Percentiles rank a stretch among this genome's conserved stretches.
Evolutionary conservation across 1,284 basidiomycete genomes (phyloP).

Genomic region (Ganoderma multipileum): DNA sequence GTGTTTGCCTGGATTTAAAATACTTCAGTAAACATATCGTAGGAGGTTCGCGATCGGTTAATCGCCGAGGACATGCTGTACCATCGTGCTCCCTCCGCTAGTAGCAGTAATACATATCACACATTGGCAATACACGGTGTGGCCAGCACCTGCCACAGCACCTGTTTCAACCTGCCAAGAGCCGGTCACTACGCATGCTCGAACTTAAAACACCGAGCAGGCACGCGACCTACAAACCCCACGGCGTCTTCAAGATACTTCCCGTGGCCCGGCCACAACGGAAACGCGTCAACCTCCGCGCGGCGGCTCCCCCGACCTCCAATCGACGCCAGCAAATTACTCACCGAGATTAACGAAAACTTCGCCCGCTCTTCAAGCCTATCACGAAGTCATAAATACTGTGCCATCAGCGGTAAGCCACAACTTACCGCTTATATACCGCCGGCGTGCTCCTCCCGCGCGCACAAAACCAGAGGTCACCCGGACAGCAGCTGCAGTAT

Average conservation of each 20-base stretch:
- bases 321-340: not conserved
- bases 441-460: not conserved
- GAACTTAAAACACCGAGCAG: conserved; percentile 1
- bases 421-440: not conserved
- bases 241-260: not conserved
- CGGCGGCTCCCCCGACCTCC: not conserved
- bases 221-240: not conserved
- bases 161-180: not conserved
- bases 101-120: not conserved
- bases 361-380: not conserved
- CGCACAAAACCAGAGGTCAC: not conserved
- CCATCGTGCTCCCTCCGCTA: not conserved
- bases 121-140: not conserved
- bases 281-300: not conserved
- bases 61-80: not conserved
- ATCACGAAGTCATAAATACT: not conserved
- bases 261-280: not conserved
- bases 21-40: not conserved
- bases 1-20: not conserved
- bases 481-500: conserved; percentile 1
- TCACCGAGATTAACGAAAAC: not conserved
- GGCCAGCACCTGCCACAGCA: conserved; percentile 1
- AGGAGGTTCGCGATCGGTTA: not conserved
- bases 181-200: not conserved
- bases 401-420: not conserved